Evolutionary conservation across 2,329 filamentous ascomycete species (phyloP), one percentile per base, ranked within the genome.

Genomic region (Monosporascus ibericus): DNA sequence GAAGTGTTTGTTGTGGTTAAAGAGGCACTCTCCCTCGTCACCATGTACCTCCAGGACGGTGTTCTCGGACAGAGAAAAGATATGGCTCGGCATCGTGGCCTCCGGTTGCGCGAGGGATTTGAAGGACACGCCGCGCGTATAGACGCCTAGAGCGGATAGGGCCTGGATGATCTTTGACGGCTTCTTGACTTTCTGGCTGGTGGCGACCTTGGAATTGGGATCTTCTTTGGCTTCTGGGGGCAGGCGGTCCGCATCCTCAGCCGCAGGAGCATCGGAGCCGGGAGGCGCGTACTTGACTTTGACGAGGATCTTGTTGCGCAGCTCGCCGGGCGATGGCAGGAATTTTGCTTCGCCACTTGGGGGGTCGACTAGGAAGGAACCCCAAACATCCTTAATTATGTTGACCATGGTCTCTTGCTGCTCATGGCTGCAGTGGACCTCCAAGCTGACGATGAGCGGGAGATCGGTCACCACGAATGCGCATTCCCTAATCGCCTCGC

Each of bases 341-440:
- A 67, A 61, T 15, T 70, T 68, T 11, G 73, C 70, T 0, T 82
- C 74, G 18, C 68, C 64, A 6, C 66, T 80, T 49, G 71, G 74
- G 22, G 72, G 67, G 1, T 86, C 77, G 2, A 95, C 75, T 8
- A 97, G 75, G 53, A 86, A 76, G 1, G 78, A 85, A n/a, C 77
- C 77, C 90, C 91, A 99, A 25, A 83, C 82, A 55, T 95, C 82
- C 56, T 85, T 79, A 84, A 99, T 96, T 63, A 97, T 95, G 55
- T 88, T 79, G 5, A 96, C 91, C 90, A 97, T 96, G 53, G 86
- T 79, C 58, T 88, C 81, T 68, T 99, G 94, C 70, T 99, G 94
- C 52, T 86, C 80, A 0, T 82, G 72, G 56, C 77, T 78, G 58
- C 90, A 91, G 72, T 97, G 94, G 0, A 97, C 90, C 70, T 99